Base-by-base conservation (phyloP, 495 filamentous ascomycete species). In the Penicillium manginii region DNA sequence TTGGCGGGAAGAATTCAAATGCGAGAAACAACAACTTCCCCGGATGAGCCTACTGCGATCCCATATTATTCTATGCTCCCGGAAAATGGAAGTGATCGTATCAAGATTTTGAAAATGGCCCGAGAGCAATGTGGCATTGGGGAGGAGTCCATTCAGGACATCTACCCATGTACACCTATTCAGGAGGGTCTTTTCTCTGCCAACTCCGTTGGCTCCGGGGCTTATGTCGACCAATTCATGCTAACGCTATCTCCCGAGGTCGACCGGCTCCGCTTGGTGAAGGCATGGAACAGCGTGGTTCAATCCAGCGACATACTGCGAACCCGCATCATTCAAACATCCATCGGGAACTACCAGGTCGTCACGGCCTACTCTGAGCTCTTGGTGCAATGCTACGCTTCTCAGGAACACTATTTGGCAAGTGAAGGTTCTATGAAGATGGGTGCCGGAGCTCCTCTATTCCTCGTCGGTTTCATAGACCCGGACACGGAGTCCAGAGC, bases 121-220 rank as follows among this genome's bases (percentile, higher is more conserved):
- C 10, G 10, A 15, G 10, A 37, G 33, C 33, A 37, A 37, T 37
- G 33, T 8, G 9, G 10, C 10, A 15, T 37, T 15, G 9, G 10
- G 10, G 33, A 37, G 33, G 33, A 10, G 14, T 10, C 9, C 33
- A 70, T 88, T n/a, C 76, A 82, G 53, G 84, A 87, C 61, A 65
- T 84, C 0, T 85, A 82, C 52, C 81, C 82, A 8, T 85, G 83
- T 43, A 58, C 37, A 8, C 37, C 55, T 2, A 26, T 52, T 14
- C 55, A 58, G 29, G 49, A 9, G 6, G 84, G 79, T 0, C 69
- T 86, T 12, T 74, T 86, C 70, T 77, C 78, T 1, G 59, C 84
- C 4, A 80, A 83, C 3, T 68, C 72, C 40, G 78, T 78, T 53
- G 64, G 78, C 19, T 64, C 66, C 14, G 77, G 74, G 15, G 75